Evolutionary conservation across 768 basidiomycete genomes (phyloP).

Genomic region (Boletus pseudopeckii): DNA sequence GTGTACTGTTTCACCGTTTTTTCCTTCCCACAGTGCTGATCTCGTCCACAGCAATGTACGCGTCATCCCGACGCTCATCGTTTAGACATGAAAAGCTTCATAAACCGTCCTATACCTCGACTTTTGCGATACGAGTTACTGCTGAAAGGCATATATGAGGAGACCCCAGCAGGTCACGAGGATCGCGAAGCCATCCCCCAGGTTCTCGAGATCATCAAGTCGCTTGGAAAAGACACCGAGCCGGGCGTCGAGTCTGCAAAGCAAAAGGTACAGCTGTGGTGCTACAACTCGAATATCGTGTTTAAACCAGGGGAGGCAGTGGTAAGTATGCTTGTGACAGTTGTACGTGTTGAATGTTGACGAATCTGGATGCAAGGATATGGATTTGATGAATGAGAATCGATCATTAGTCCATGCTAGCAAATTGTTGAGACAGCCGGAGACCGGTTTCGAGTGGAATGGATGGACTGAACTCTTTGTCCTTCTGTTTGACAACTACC

Average conservation of each 20-base stretch:
- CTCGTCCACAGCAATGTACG: conserved; percentile 37
- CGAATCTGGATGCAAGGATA: conserved; percentile 48
- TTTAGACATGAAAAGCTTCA: conserved; percentile 90
- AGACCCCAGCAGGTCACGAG: conserved; percentile 70
- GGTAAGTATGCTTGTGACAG: conserved; percentile 30
- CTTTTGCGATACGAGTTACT: conserved; percentile 86
- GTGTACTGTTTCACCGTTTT: conserved; percentile 11
- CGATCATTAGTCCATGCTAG: conserved; percentile 83
- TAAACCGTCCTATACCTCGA: conserved; percentile 88
- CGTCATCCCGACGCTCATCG: conserved; percentile 76
- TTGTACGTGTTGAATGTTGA: not conserved
- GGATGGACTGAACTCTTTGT: conserved; percentile 90
- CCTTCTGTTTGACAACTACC: conserved; percentile 91
- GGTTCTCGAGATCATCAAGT: conserved; percentile 82
- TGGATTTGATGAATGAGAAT: conserved; percentile 84
- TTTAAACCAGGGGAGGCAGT: conserved; percentile 78
- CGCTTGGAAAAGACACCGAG: conserved; percentile 83
- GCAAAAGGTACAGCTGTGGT: conserved; percentile 87
- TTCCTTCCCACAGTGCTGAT: conserved; percentile 1
- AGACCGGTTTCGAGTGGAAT: conserved; percentile 83
- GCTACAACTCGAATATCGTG: conserved; percentile 72
- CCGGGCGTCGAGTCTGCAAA: conserved; percentile 83
- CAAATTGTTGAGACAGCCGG: conserved; percentile 81
- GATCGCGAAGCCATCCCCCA: conserved; percentile 80
- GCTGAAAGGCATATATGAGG: conserved; percentile 74